Conservation (phyloP, 1,139 yeast genomes). For the Suhomyces atakaporum region DNA sequence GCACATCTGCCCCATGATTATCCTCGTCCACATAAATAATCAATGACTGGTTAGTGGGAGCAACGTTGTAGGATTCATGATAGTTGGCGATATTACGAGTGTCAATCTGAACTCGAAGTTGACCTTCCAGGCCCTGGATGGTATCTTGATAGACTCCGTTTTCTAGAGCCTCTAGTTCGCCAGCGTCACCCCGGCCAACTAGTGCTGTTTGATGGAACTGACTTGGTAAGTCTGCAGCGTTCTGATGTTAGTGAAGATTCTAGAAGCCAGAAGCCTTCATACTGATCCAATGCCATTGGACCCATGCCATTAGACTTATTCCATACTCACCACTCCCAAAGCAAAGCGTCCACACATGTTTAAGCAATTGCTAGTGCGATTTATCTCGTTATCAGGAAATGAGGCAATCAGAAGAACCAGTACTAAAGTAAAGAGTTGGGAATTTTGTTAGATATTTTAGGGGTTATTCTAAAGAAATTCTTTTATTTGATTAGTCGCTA, state of each 20-base stretch:
- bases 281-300: too few species aligned
- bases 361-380: background rate
- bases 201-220: constrained; percentile 30
- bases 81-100: constrained; percentile 16
- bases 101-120: constrained; percentile 12
- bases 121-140: constrained; percentile 10
- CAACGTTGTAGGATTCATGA: constrained; percentile 38
- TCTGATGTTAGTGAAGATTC: constrained; percentile 22
- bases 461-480: too few species aligned
- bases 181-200: constrained; percentile 10
- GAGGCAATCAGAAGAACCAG: too few species aligned
- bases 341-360: constrained; percentile 51
- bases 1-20: constrained; percentile 11
- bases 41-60: constrained; percentile 42
- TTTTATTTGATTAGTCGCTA: too few species aligned
- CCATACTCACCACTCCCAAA: constrained; percentile 40
- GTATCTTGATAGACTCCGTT: constrained; percentile 11
- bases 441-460: too few species aligned
- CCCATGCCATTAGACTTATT: too few species aligned
- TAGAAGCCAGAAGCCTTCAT: too few species aligned
- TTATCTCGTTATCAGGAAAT: too few species aligned
- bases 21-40: constrained; percentile 29
- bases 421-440: too few species aligned
- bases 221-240: constrained; percentile 33
- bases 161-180: constrained; percentile 7